Base-by-base conservation (phyloP, 495 filamentous ascomycete species). In the Cudoniella acicularis region DNA sequence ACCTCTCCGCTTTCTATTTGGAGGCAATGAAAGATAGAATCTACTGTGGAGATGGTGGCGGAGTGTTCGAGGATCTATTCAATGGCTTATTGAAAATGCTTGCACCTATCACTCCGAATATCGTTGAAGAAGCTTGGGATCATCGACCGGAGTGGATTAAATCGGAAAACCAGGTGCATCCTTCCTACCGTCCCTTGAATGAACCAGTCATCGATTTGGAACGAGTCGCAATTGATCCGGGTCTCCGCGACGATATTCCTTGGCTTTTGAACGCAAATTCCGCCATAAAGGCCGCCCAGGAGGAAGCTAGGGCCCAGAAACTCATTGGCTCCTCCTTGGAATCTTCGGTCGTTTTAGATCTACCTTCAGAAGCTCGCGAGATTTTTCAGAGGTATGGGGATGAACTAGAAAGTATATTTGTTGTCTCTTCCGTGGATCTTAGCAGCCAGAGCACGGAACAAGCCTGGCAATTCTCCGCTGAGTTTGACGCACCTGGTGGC, bases 1-100 rank as follows among this genome's bases (percentile, higher is more conserved):
- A 96, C 61, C 82, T 99, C 22, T 97, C 92, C 0, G 83, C 93
- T 0, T 96, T 97, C 68, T 98, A 98, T 73, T 83, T 98, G 52
- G 94, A 98, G 69, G 82, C 87, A 0, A 75, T 92, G 67, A 99
- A 98, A 71, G 94, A 99, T 67, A 77, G 88, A 24, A 73, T 96
- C 2, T 98, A 98, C 75, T 90, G 91, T 25, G 87, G 87, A 21
- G 81, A 82, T 56, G 81, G 82, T 43, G 76, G 79, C 52, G 84
- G 81, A 10, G 88, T 91, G 9, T 67, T 96, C 18, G 82, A 82
- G 64, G 73, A 87, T 49, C 81, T 98, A 48, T 84, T 88, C 48
- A 67, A 75, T 2, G 80, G 88, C 53, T 78, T 97, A 47, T 74
- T 94, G 62, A 80, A 85, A 50, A 87, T 92, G 70, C 76, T 98